Percentiles rank a stretch among this genome's conserved stretches.
Evolutionary conservation across 2,329 filamentous ascomycete genomes (phyloP).

Genomic region (Aureobasidium namibiae): DNA sequence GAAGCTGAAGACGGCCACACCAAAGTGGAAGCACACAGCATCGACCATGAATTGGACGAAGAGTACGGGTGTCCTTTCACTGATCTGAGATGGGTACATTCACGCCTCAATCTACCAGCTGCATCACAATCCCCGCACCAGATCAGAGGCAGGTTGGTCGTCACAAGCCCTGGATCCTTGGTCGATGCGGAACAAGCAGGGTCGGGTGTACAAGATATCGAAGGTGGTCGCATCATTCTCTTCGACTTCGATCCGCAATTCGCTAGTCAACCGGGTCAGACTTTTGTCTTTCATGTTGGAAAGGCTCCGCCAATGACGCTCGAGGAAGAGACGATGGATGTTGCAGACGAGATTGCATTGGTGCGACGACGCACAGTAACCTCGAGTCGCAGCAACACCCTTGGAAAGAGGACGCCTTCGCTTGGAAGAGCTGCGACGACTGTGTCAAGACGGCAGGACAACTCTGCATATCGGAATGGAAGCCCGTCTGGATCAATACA

Average conservation of each 20-base stretch:
- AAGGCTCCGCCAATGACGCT: constrained; percentile 27
- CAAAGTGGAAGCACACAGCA: constrained; percentile 28
- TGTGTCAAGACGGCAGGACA: constrained; percentile 13
- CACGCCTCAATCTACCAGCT: constrained; percentile 22
- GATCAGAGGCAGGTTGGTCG: constrained; percentile 27
- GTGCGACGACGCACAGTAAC: constrained; percentile 29
- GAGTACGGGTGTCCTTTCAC: constrained; percentile 31
- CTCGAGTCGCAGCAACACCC: constrained; percentile 23
- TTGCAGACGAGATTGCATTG: constrained; percentile 27
- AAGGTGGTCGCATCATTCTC: constrained; percentile 30
- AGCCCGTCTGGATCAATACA: not conserved
- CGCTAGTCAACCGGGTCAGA: constrained; percentile 29
- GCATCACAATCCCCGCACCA: not conserved
- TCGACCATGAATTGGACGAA: constrained; percentile 31
- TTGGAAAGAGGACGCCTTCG: constrained; percentile 25
- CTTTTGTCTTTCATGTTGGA: constrained; percentile 27
- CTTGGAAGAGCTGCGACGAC: constrained; percentile 29
- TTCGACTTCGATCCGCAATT: constrained; percentile 28
- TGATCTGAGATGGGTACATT: constrained; percentile 29
- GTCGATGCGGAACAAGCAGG: constrained; percentile 22
- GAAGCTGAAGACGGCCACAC: constrained; percentile 21
- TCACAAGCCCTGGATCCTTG: constrained; percentile 29
- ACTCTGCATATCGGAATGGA: not conserved
- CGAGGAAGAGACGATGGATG: constrained; percentile 26
- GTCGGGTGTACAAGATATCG: constrained; percentile 26